Evolutionary conservation across 148 eudicot species (phyloP), one percentile per base, ranked within the genome.

Genomic region (Rhododendron vialii): DNA sequence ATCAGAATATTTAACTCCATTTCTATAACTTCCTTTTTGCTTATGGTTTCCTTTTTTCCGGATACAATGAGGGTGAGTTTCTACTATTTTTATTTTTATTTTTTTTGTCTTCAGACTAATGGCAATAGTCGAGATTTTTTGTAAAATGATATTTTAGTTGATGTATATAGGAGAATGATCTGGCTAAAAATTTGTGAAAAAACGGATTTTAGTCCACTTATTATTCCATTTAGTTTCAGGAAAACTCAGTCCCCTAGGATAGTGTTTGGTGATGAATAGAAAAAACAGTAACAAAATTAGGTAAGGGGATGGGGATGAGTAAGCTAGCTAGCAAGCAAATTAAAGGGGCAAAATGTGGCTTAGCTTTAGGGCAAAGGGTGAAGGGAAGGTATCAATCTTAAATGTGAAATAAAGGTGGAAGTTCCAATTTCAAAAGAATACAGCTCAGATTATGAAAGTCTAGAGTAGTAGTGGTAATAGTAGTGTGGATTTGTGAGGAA

Each of bases 361-460:
- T 82, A 75, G 26, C 80, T 86, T 57, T 41, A 59, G 53, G 77
- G 82, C 45, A 76, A 86, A 86, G 84, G 80, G 50, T 65, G 30
- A 65, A n/a, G 30, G 30, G 71, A 65, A 65, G 71, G 88, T 82
- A 57, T 41, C 74, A 59, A 17, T 71, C 69, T 81, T 81, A 51
- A 86, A 86, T 80, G 84, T 81, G 80, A 69, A 79, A 35, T 8
- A 86, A 81, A 80, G 50, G 24, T 30, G 36, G 22, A 55, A 73
- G 61, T 81, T 53, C 76, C 79, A 65, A 83, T 77, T 63, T 78
- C 74, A 78, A 77, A 87, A 43, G 33, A 11, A 35, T 48, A 81
- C 83, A 10, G 41, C 80, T 47, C 28, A 50, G 20, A 57, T 67
- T 84, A 48, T 84, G 73, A 26, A 7, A 43, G 79, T 73, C 41